Conservation (phyloP, 768 basidiomycete genomes). For the Mycena chlorophos region DNA sequence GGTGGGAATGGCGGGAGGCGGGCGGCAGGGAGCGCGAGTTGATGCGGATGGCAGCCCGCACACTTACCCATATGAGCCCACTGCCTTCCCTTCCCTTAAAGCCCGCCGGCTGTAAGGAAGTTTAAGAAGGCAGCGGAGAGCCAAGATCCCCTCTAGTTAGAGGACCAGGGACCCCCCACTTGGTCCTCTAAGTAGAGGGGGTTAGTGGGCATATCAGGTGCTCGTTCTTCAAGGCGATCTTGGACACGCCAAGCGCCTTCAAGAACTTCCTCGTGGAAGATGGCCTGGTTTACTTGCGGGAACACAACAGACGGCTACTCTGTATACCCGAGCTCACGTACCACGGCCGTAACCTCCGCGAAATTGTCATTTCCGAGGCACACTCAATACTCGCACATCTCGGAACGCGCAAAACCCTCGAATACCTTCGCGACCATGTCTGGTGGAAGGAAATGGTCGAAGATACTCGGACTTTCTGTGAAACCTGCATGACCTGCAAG, state of each 20-base stretch:
- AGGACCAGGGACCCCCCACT: too few species aligned
- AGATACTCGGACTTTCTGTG: conserved; percentile 22
- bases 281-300: conserved; percentile 25
- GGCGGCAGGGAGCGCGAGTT: too few species aligned
- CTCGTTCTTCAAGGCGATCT: conserved; percentile 12
- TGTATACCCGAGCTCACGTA: conserved; percentile 31
- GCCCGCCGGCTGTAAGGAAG: too few species aligned
- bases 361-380: conserved; percentile 39
- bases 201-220: not conserved
- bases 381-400: conserved; percentile 44
- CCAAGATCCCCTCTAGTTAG: too few species aligned
- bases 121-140: too few species aligned
- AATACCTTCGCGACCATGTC: conserved; percentile 26
- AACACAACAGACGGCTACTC: conserved; percentile 1
- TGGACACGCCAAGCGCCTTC: conserved; percentile 23
- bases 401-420: conserved; percentile 34
- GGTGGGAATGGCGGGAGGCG: too few species aligned
- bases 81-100: too few species aligned
- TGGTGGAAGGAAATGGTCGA: conserved; percentile 28
- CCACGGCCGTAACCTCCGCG: conserved; percentile 23
- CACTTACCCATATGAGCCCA: too few species aligned
- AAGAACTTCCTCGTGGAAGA: conserved; percentile 28
- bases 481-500: too few species aligned
- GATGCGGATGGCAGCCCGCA: too few species aligned
- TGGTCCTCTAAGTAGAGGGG: not conserved